Percentiles rank a stretch among this genome's conserved stretches.
These are phyloP conservation scores for Metschnikowia lochheadii DNA, from an alignment of 805 yeast species.

Conservation along the genomic window DNA sequence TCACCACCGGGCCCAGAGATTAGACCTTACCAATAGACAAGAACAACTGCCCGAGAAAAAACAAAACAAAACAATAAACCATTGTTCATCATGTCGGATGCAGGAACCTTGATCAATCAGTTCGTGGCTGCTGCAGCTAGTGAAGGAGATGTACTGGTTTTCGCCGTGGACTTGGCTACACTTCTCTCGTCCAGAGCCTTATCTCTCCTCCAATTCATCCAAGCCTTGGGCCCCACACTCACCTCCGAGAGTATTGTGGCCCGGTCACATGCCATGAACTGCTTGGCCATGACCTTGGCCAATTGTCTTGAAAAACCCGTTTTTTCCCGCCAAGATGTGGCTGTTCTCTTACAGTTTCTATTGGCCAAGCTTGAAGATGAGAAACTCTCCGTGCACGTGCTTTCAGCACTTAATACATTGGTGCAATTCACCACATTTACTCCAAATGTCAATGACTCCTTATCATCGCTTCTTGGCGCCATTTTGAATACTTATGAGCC, in stretches of 20 bases:
- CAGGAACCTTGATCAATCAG: slow-evolving; percentile 33
- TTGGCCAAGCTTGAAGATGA: slow-evolving; percentile 65
- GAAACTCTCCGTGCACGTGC: slow-evolving; percentile 46
- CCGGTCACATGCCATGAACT: slow-evolving; percentile 44
- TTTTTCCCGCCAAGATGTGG: slow-evolving; percentile 43
- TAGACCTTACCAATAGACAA: too few species aligned
- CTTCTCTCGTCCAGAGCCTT: slow-evolving; percentile 21
- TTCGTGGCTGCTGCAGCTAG: slow-evolving; percentile 30
- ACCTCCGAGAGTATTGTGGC: slow-evolving; percentile 54
- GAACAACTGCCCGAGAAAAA: too few species aligned
- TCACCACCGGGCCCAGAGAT: too few species aligned
- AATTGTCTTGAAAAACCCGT: slow-evolving; percentile 21
- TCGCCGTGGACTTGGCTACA: slow-evolving; percentile 22
- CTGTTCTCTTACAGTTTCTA: slow-evolving; percentile 54
- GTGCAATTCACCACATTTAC: slow-evolving; percentile 48
- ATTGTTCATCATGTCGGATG: slow-evolving; percentile 13
- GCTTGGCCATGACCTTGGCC: slow-evolving; percentile 37
- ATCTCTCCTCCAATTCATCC: slow-evolving; percentile 50
- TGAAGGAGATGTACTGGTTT: slow-evolving; percentile 21
- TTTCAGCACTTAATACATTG: slow-evolving; percentile 52
- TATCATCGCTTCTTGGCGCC: slow-evolving; percentile 34
- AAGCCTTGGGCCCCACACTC: slow-evolving; percentile 55
- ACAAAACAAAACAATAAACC: too few species aligned
- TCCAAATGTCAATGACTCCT: slow-evolving; percentile 25
- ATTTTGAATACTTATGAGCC: slow-evolving; percentile 43